Evolutionary conservation across 192 early-diverging fungal genomes (phyloP), one percentile per base, ranked within the genome.

Genomic region (Globomyces pollinis-pini): DNA sequence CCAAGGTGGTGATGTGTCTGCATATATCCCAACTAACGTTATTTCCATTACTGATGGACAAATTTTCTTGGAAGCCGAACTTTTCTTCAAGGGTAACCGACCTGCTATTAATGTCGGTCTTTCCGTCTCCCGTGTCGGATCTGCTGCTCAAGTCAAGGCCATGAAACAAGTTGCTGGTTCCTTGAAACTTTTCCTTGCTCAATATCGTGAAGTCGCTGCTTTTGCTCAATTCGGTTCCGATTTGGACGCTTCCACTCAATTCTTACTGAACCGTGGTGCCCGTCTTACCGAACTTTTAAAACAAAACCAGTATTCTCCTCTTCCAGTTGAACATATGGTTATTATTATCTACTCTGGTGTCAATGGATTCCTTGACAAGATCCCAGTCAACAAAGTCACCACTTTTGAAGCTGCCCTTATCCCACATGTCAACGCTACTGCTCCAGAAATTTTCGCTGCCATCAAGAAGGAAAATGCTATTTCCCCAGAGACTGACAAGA

Each of bases 21-120:
- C 96, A 30, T 98, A 98, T 84, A 98, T 98, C 85, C 96, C 96
- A 61, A 98, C 96, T 71, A 98, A 98, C 84, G 94, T 98, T 68
- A 98, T 98, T 94, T 98, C 96, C 77, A 99, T 99, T 68, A 99
- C 96, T 59, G 96, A 99, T 80, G 96, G 96, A 35, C 96, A 99
- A 79, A 96, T 99, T 64, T 99, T 99, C 89, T 86, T 99, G 84
- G 96, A 99, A 81, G 93, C 96, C 53, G 94, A 99, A 81, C 85
- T 99, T 57, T 99, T 99, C 90, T 99, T 96, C 90, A 99, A 96
- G 89, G 96, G 96, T 77, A 79, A 96, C 62, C 91, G 96, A 71
- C 96, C 96, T 54, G 94, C 96, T 61, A 99, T 99, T 76, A 99
- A 99, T 82, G 94, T 99, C 76, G 96, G 96, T 99, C 83, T 99